These are phyloP conservation scores for Knufia fluminis DNA, from an alignment of 2,329 filamentous ascomycete genomes.

Conservation along the genomic window DNA sequence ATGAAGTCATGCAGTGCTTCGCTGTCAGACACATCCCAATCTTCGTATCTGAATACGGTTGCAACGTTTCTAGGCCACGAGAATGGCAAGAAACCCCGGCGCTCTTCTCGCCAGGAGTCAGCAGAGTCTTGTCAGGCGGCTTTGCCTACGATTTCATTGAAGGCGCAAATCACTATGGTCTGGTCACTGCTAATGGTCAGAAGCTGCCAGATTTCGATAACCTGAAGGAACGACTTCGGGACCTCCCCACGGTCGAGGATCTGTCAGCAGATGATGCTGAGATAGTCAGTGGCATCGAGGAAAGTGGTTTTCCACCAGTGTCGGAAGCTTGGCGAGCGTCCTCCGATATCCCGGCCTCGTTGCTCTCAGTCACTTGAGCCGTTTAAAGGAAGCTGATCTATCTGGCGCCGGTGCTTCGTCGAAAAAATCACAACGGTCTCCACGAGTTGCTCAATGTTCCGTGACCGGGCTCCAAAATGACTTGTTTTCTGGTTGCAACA, in stretches of 20 bases:
- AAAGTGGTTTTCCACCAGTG: background rate
- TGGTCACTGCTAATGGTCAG: constrained; percentile 53
- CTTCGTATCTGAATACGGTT: constrained; percentile 91
- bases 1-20: background rate
- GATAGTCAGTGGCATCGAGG: background rate
- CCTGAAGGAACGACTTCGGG: background rate
- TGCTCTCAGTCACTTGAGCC: no score
- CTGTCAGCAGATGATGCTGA: no score
- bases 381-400: no score
- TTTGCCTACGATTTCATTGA: constrained; percentile 87
- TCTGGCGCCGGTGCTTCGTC: no score
- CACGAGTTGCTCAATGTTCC: no score
- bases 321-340: constrained; percentile 1
- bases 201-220: constrained; percentile 7
- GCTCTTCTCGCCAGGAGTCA: constrained; percentile 76
- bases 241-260: no score
- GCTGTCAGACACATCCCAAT: constrained; percentile 49
- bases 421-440: no score
- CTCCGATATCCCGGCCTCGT: background rate
- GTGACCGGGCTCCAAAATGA: no score
- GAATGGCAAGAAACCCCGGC: constrained; percentile 68
- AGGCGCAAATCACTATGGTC: constrained; percentile 67
- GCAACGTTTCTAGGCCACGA: constrained; percentile 62
- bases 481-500: no score
- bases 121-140: constrained; percentile 82